phyloP scores from a whole-genome alignment of 106 monocot species.

The Phalaenopsis equestris region DNA sequence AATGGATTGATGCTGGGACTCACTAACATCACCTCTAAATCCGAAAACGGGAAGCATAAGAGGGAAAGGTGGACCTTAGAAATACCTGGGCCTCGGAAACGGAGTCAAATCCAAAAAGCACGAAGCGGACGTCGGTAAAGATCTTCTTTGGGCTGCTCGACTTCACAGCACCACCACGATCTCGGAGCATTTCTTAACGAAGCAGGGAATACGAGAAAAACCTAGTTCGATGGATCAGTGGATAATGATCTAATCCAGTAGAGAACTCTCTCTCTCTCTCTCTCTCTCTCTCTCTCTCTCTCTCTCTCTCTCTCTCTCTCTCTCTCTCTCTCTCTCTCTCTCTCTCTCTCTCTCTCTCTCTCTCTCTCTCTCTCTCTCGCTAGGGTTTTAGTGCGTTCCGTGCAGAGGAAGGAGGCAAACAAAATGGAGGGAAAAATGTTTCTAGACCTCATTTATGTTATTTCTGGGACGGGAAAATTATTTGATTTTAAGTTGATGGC shows the following conservation, averaged over 20 bases:
- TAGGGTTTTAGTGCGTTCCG: conserved; percentile 9
- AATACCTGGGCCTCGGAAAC: conserved; percentile 78
- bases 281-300: neutral
- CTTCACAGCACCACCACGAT: conserved; percentile 12
- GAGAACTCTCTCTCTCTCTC: no score
- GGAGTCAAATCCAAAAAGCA: conserved; percentile 84
- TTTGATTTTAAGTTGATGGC: no score
- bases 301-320: neutral
- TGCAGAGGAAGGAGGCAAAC: neutral
- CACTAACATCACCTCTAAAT: no score
- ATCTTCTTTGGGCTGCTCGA: conserved; percentile 19
- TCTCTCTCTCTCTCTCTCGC: neutral
- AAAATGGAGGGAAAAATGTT: conserved; percentile 1
- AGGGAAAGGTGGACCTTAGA: neutral
- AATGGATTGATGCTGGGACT: neutral
- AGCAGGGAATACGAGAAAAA: neutral
- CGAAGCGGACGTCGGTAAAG: conserved; percentile 75
- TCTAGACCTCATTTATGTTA: no score
- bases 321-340: neutral
- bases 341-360: neutral
- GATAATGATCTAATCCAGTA: neutral
- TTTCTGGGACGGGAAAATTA: no score
- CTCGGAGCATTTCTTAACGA: conserved; percentile 13
- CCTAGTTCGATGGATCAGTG: neutral
- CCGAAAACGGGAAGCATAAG: neutral